Evolutionary conservation across 257 asterid genomes (phyloP).

Genomic region (Echites panduratus): DNA sequence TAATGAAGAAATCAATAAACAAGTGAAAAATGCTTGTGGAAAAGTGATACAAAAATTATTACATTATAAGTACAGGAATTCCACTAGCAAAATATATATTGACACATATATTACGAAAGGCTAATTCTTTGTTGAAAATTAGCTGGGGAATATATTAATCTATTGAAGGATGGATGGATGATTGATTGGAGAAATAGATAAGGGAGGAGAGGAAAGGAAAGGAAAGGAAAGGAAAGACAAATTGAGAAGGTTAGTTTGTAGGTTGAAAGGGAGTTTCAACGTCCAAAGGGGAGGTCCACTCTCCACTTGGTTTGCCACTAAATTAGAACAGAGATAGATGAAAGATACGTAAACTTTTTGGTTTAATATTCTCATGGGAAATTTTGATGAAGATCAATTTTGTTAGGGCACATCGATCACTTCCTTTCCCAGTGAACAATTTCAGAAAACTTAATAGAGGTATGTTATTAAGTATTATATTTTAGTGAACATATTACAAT

Average conservation of each 20-base stretch:
- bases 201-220: slow-evolving; percentile 8
- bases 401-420: too few relatives aligned
- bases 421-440: too few relatives aligned
- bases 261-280: slow-evolving; percentile 12
- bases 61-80: slow-evolving; percentile 13
- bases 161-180: neutral
- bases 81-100: slow-evolving; percentile 16
- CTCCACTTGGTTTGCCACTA: neutral
- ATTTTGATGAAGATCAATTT: neutral
- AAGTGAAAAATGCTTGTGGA: neutral
- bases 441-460: too few relatives aligned
- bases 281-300: too few relatives aligned
- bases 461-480: too few relatives aligned
- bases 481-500: too few relatives aligned
- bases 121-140: neutral
- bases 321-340: neutral
- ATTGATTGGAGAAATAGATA: slow-evolving; percentile 18
- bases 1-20: neutral
- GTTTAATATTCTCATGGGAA: neutral
- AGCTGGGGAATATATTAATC: neutral
- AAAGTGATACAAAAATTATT: neutral
- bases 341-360: neutral
- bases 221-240: slow-evolving; percentile 4
- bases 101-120: slow-evolving; percentile 1
- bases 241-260: neutral